Evolutionary conservation across 352 stramenopile species (phyloP), one percentile per base, ranked within the genome.

Genomic region (Lagenidium giganteum): DNA sequence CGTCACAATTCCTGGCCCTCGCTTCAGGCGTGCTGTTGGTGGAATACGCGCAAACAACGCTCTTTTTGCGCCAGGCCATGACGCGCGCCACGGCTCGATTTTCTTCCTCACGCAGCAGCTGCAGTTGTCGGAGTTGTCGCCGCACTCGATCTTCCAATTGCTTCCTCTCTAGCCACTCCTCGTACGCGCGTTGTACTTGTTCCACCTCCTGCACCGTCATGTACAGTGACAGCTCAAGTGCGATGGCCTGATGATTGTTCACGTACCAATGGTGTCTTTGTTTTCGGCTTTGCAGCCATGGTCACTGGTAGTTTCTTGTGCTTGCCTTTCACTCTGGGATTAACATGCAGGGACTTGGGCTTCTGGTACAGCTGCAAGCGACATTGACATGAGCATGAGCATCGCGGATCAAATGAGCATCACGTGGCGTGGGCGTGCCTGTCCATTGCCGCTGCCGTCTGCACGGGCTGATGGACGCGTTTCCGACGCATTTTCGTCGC

Each of bases 11-110:
- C n/a, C n/a, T n/a, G n/a, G n/a, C n/a, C n/a, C n/a, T n/a, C n/a
- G n/a, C n/a, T 33, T n/a, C 18, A 13, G 8, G 20, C 21, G 7
- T 20, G 33, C 9, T 37, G 43, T 77, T 77, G 7, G 67, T 83
- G 5, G 74, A 87, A 40, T 89, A 86, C 3, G 77, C 77, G 28
- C 74, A 89, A 8, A 89, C 77, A 3, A 79, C 46, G 5, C 69
- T 41, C 22, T 89, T 89, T 43, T 84, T 84, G 16, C 68, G 57
- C 77, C 77, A 89, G 11, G 51, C 73, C 16, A 47, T 39, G n/a
- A 56, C 51, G 25, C 83, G 73, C 3, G 60, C 55, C 12, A 72
- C 42, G n/a, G n/a, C n/a, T 5, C 53, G 47, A n/a, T 64, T 34
- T 4, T 75, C 53, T 23, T 70, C 49, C 8, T 64, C 42, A 7